Base-by-base conservation (phyloP, 1,284 basidiomycete genomes). In the Sutorius eximius region DNA sequence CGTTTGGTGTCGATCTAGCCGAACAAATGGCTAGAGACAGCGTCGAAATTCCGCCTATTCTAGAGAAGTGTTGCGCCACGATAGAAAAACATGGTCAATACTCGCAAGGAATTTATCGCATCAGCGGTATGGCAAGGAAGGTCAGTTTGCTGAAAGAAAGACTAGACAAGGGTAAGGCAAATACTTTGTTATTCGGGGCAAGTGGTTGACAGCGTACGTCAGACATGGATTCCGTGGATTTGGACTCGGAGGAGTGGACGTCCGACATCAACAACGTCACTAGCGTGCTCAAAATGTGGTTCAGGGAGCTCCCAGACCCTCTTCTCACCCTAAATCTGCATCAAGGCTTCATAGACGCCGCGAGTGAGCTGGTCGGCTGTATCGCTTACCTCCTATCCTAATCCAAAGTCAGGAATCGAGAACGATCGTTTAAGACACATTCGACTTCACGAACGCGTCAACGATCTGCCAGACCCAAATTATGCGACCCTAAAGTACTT, bases 401-500 rank as follows among this genome's bases (percentile, higher is more conserved):
- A 60, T 53, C 34, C 24, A 12, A 37, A 55, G 27, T 6, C 68
- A 95, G 94, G 89, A 68, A 92, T 94, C 61, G 95, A 98, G 50
- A 95, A 96, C 66, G 93, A 96, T 63, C 83, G 95, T 51, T 75
- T 98, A 61, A 83, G 95, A 59, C 95, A 98, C 67, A 98, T 98
- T 61, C 83, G 95, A 48, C 76, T 99, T 55, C 96, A 99, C 66
- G 96, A 99, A 70, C 86, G 92, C 50, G 95, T 99, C 47, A 99
- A 99, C 68, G 95, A 98, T 63, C 79, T 99, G 49, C 97, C 96
- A 4, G 96, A 99, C 74, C 85, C 97, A 13, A 98, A 99, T 73
- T 99, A 99, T 68, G 93, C 97, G 1, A 98, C 96, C 2, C 79
- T 99, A 51, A 98, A 98, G 71, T 98, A 84, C 72, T 89, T 99